Percentiles rank a stretch among this genome's conserved stretches.
These are phyloP conservation scores for Penicillium maclennaniae DNA, from an alignment of 495 filamentous ascomycete genomes.

Conservation along the genomic window DNA sequence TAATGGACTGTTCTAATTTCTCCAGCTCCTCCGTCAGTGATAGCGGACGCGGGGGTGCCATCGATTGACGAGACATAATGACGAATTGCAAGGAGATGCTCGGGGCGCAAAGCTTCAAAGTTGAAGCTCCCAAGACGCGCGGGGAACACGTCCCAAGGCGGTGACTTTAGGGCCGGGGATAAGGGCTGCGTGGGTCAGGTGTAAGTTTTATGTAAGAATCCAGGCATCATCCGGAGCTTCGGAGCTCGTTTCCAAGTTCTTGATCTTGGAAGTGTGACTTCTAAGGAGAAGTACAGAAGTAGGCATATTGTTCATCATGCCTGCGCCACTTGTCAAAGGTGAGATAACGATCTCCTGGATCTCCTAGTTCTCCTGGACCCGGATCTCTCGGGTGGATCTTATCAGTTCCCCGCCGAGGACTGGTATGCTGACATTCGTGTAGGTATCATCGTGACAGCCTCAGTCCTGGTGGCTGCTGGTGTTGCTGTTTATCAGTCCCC, in stretches of 20 bases:
- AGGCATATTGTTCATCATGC: constrained; percentile 32
- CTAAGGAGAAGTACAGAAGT: neutral
- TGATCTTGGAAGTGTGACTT: constrained; percentile 4
- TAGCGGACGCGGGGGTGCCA: constrained; percentile 59
- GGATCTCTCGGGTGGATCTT: constrained; percentile 28
- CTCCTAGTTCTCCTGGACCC: neutral
- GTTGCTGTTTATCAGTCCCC: constrained; percentile 84
- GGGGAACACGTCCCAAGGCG: constrained; percentile 32
- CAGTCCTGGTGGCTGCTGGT: constrained; percentile 73
- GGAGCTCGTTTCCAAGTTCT: constrained; percentile 2
- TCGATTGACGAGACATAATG: constrained; percentile 49
- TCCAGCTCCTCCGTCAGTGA: constrained; percentile 93
- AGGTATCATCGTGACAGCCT: constrained; percentile 76
- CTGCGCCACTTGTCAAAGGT: constrained; percentile 54
- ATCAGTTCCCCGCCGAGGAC: constrained; percentile 28
- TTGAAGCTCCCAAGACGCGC: constrained; percentile 18
- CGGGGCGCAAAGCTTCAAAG: constrained; percentile 7
- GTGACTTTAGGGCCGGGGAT: constrained; percentile 35
- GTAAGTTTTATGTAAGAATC: constrained; percentile 19
- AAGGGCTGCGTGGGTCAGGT: constrained; percentile 37
- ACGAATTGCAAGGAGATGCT: neutral
- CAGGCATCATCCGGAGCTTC: constrained; percentile 19
- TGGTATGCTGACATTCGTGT: constrained; percentile 16
- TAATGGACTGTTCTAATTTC: constrained; percentile 94
- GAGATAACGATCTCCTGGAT: constrained; percentile 8